Conservation (phyloP, 1,284 basidiomycete genomes). For the Mycena sp. region DNA sequence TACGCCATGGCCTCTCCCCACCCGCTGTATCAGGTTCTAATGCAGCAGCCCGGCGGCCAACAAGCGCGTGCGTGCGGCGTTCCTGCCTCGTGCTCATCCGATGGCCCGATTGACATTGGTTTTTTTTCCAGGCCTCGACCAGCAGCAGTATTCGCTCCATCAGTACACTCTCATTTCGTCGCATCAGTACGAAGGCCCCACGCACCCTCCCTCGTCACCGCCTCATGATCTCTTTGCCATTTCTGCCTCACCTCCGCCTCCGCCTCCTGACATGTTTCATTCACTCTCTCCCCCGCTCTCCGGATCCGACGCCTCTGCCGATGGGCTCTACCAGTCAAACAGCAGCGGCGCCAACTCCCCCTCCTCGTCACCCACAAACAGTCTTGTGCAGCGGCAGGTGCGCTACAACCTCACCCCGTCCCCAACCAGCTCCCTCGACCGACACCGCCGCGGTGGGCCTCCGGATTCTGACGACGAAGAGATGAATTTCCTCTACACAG, state of each 20-base stretch:
- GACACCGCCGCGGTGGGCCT: conserved; percentile 72
- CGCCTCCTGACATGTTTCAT: conserved; percentile 81
- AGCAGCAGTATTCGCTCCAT: conserved; percentile 59
- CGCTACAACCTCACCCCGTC: conserved; percentile 83
- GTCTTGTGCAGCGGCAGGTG: conserved; percentile 74
- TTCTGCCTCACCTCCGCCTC: conserved; percentile 68
- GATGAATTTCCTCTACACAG: conserved; percentile 65
- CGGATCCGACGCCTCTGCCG: conserved; percentile 84
- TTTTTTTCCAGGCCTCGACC: conserved; percentile 54
- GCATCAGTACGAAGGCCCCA: conserved; percentile 51
- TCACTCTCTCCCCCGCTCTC: conserved; percentile 83
- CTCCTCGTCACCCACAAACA: conserved; percentile 76
- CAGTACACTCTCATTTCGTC: conserved; percentile 54
- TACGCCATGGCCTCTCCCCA: conserved; percentile 23
- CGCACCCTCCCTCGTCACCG: conserved; percentile 52
- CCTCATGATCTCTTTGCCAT: conserved; percentile 51
- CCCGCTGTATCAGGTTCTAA: conserved; percentile 25
- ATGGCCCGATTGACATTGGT: conserved; percentile 55
- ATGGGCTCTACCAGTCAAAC: conserved; percentile 81
- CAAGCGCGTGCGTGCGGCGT: conserved; percentile 63
- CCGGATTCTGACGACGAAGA: conserved; percentile 84
- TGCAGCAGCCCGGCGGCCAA: conserved; percentile 44
- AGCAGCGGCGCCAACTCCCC: conserved; percentile 80
- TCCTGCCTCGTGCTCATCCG: conserved; percentile 60
- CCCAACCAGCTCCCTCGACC: conserved; percentile 74